Evolutionary conservation across 2,329 filamentous ascomycete species (phyloP), one percentile per base, ranked within the genome.

Genomic region (Sclerotinia sclerotiorum): DNA sequence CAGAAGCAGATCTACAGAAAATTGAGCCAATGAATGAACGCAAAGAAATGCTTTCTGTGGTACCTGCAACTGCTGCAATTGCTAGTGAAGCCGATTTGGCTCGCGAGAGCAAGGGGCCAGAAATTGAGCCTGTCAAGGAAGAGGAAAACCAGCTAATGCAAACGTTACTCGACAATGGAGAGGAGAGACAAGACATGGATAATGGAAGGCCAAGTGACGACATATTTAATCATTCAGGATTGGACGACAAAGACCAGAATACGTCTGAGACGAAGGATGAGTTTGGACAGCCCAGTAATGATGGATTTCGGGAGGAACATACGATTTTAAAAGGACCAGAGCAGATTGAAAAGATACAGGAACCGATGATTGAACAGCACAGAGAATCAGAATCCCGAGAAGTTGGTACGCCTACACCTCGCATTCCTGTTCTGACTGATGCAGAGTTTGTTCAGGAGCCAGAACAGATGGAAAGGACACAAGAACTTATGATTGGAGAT

Each of bases 181-280:
- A 76, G 69, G 74, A 78, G 56, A 79, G 79, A 46, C 79, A 79
- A 75, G 76, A 75, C 58, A 74, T 79, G 69, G 82, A 83, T 71
- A 80, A 80, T 70, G 77, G 79, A 70, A 74, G 77, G 48, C 68
- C 77, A 17, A 75, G 74, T 61, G 81, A 83, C 56, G 81, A 83
- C 71, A 73, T 81, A 42, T 81, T 83, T 74, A 80, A 84, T 70
- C 80, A 83, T 71, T 76, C 80, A 63, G 76, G 78, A 21, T 74
- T 82, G 81, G 80, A 84, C 72, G 80, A 79, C 32, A 78, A 78
- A 17, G 79, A 83, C 56, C 79, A 78, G 51, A 73, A 73, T 70
- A 65, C 72, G 63, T 64, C 76, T 52, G 74, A 77, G 63, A 75
- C 48, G 71, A 76, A 65, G 74, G 70, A 46, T 69, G 46, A 19